Base-by-base conservation (phyloP, 2,329 filamentous ascomycete species). In the Lasiodiplodia hormozganensis region DNA sequence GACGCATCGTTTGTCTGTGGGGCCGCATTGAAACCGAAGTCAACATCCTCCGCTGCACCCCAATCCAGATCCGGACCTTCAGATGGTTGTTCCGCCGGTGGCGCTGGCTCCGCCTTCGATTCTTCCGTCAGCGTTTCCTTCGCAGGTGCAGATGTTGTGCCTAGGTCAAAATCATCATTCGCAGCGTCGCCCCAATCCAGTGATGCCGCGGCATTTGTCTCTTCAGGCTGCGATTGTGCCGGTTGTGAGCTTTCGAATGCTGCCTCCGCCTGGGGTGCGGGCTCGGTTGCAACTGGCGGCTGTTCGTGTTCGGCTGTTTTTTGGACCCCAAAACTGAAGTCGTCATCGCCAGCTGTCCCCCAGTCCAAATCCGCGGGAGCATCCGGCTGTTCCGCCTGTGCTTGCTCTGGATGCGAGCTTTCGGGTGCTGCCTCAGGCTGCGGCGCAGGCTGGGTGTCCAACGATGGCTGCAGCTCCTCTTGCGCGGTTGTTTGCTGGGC, bases 131-230 rank as follows among this genome's bases (percentile, higher is more conserved):
- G 25, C 21, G 38, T 18, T 43, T 58, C 36, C 5, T 51, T 34
- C 5, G 2, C 8, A 12, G 40, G n/a, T 7, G 38, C 47, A 21
- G 53, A 14, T 1, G 40, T 14, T 21, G 65, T 16, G 1, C 43
- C 67, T 14, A 69, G 43, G n/a, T 25, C 18, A 49, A 78, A 77
- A 23, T 77, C 76, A 52, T 74, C 72, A 18, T 74, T 75, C 25
- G 73, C 76, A 5, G 72, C 71, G 65, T 73, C 74, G 58, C 78
- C 78, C 78, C 79, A 80, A 58, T 79, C 77, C 23, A 76, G 16
- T n/a, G 58, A 5, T 21, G 11, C 40, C 6, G 34, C 25, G 57
- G 11, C 18, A 34, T 3, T 49, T 10, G 64, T 34, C 38, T 58
- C 49, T 34, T 31, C 64, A 11, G 36, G 4, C 52, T 49, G 23